phyloP scores from a whole-genome alignment of 345 rosid genomes.

The Gossypium stocksii region DNA sequence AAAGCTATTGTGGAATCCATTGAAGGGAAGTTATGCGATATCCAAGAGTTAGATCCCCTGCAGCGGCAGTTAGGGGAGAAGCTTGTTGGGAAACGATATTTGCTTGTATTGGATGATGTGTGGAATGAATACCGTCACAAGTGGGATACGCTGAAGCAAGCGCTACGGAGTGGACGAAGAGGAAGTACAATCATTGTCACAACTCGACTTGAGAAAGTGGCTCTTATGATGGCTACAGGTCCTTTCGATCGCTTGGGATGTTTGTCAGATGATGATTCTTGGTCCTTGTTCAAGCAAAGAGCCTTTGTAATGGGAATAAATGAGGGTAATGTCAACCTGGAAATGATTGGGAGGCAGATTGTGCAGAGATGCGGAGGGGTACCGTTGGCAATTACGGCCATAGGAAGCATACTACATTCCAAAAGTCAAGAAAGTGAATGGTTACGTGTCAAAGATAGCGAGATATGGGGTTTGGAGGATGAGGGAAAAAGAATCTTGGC shows the following conservation, averaged over 20 bases:
- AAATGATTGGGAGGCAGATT: constrained; percentile 9
- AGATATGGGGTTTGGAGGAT: not conserved
- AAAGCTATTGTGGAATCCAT: constrained; percentile 15
- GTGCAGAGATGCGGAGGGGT: constrained; percentile 18
- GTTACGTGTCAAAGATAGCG: constrained; percentile 4
- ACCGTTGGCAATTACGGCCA: not conserved
- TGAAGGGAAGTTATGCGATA: not conserved
- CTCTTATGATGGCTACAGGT: constrained; percentile 7
- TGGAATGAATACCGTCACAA: constrained; percentile 18
- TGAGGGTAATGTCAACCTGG: not conserved
- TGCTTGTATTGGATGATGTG: constrained; percentile 16
- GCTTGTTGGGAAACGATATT: not conserved
- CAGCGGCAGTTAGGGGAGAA: too few relatives aligned
- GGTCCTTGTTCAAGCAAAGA: not conserved
- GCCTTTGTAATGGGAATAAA: constrained; percentile 3
- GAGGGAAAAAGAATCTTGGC: not conserved
- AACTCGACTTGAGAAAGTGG: constrained; percentile 2
- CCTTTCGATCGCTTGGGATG: not conserved
- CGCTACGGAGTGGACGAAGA: not conserved
- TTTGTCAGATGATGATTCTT: constrained; percentile 8
- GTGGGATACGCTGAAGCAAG: constrained; percentile 9
- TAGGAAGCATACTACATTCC: not conserved
- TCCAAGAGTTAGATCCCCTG: not conserved
- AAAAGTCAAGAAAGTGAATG: not conserved
- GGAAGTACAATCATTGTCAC: constrained; percentile 2